Percentiles rank a stretch among this genome's conserved stretches.
phyloP scores from a whole-genome alignment of 257 asterid genomes.

The Cordia subcordata region DNA sequence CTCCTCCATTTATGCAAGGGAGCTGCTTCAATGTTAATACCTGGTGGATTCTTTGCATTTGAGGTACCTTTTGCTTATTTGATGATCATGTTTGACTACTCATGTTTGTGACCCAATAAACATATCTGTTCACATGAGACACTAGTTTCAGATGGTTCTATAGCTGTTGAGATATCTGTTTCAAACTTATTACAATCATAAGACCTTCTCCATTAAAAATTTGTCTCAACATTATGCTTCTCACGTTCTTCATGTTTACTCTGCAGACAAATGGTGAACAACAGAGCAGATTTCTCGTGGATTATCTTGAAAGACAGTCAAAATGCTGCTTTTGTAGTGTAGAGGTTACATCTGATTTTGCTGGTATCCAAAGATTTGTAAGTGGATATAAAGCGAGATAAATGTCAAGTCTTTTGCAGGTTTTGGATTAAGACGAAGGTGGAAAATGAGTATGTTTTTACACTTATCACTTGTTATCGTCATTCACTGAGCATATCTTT shows the following conservation, averaged over 20 bases:
- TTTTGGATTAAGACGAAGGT: neutral
- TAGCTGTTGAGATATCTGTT: too few species aligned
- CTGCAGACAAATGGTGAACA: slow-evolving; percentile 81
- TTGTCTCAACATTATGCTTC: neutral
- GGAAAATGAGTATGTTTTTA: neutral
- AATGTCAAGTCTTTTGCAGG: neutral
- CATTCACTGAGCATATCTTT: neutral
- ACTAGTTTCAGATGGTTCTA: too few species aligned
- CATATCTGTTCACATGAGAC: too few species aligned
- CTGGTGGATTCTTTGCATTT: slow-evolving; percentile 84
- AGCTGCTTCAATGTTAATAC: slow-evolving; percentile 59
- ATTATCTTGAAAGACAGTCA: slow-evolving; percentile 38
- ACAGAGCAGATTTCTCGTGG: slow-evolving; percentile 57
- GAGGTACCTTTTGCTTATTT: slow-evolving; percentile 50
- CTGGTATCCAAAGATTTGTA: slow-evolving; percentile 71
- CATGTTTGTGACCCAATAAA: too few species aligned
- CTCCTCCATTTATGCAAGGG: slow-evolving; percentile 76
- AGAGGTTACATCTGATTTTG: slow-evolving; percentile 52
- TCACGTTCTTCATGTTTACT: neutral
- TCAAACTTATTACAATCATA: too few species aligned
- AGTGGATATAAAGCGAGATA: slow-evolving; percentile 52
- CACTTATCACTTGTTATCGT: neutral
- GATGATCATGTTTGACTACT: neutral
- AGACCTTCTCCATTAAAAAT: neutral
- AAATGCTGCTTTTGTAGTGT: slow-evolving; percentile 48